These are phyloP conservation scores for Rubroboletus satanas DNA, from an alignment of 768 basidiomycete genomes.

Conservation along the genomic window DNA sequence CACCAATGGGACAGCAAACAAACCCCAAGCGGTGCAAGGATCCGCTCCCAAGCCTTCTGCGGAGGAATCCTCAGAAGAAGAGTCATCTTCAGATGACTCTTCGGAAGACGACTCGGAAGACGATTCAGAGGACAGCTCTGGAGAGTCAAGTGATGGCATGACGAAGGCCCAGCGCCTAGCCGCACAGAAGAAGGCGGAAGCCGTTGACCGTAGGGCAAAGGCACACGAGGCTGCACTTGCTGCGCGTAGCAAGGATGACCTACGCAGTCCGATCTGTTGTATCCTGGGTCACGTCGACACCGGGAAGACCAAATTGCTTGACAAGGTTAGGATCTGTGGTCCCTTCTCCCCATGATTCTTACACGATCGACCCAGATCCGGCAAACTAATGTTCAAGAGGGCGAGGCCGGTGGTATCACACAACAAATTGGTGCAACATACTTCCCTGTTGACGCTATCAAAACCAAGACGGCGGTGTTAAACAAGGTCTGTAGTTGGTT, in stretches of 20 bases:
- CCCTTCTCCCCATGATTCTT: background rate
- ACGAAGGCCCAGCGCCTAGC: constrained; percentile 64
- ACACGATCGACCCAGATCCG: constrained; percentile 63
- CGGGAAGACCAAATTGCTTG: constrained; percentile 95
- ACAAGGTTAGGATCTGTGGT: constrained; percentile 61
- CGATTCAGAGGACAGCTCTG: constrained; percentile 40
- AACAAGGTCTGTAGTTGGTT: constrained; percentile 56
- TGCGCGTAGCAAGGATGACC: constrained; percentile 79
- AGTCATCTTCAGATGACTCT: constrained; percentile 40
- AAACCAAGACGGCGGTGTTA: constrained; percentile 88
- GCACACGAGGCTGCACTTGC: constrained; percentile 83
- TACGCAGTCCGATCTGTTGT: constrained; percentile 97
- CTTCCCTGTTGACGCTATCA: constrained; percentile 95
- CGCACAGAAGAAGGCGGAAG: constrained; percentile 74
- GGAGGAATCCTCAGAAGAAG: constrained; percentile 30
- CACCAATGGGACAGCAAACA: constrained; percentile 7
- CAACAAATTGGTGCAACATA: constrained; percentile 99
- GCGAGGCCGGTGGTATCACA: constrained; percentile 99
- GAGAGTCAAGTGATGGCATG: constrained; percentile 59
- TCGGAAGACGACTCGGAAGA: constrained; percentile 49
- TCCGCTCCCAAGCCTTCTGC: constrained; percentile 26
- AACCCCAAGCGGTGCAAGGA: constrained; percentile 23
- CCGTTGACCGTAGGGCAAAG: constrained; percentile 74
- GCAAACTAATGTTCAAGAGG: constrained; percentile 99
- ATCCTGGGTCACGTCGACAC: constrained; percentile 99